Evolutionary conservation across 2,329 filamentous ascomycete species (phyloP).

Genomic region (Talaromyces sp.): DNA sequence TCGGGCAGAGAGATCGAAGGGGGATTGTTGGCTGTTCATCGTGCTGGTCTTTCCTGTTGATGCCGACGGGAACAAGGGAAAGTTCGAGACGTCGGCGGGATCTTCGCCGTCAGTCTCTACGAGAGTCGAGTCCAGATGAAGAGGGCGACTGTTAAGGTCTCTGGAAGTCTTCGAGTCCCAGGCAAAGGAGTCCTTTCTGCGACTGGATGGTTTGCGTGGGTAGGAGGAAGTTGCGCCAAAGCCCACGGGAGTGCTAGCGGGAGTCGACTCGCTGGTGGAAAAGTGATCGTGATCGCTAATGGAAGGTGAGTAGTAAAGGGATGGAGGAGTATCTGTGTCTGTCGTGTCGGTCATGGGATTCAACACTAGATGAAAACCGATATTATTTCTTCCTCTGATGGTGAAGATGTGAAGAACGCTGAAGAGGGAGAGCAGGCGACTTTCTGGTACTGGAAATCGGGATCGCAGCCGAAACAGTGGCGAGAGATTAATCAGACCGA

Average conservation of each 20-base stretch:
- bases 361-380: neutral
- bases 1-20: conserved; percentile 57
- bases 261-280: conserved; percentile 47
- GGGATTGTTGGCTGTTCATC: conserved; percentile 52
- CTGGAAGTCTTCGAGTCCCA: conserved; percentile 40
- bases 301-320: conserved; percentile 48
- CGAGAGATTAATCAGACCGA: neutral
- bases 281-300: conserved; percentile 44
- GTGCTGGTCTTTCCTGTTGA: conserved; percentile 29
- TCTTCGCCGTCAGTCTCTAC: conserved; percentile 27
- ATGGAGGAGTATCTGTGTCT: conserved; percentile 47
- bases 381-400: neutral
- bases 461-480: conserved; percentile 7
- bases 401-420: neutral
- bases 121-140: conserved; percentile 29
- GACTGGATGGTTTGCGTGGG: conserved; percentile 39
- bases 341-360: conserved; percentile 50
- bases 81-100: conserved; percentile 27
- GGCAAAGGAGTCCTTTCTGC: conserved; percentile 39
- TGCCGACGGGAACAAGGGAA: conserved; percentile 38
- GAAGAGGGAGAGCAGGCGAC: conserved; percentile 2
- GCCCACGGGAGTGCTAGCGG: conserved; percentile 47
- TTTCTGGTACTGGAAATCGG: conserved; percentile 2
- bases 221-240: conserved; percentile 37
- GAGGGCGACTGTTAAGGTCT: conserved; percentile 28